Conservation (phyloP, 192 early-diverging fungal genomes). For the Coemansia interrupta region DNA sequence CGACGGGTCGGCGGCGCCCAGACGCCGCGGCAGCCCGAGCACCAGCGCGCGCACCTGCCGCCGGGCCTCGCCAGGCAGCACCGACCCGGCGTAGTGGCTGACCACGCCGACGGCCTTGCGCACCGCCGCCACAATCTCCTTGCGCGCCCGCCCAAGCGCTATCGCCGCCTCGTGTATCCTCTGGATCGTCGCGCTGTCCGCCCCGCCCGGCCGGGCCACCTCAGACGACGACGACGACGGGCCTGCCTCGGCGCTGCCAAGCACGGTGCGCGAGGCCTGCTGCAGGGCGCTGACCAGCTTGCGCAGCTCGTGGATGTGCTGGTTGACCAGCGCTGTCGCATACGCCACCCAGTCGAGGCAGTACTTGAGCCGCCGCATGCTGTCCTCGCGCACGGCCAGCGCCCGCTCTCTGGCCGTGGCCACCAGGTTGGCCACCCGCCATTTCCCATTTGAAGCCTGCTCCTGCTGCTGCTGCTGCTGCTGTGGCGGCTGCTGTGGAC, state of each 20-base stretch:
- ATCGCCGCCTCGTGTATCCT: constrained; percentile 39
- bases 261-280: constrained; percentile 15
- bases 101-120: constrained; percentile 84
- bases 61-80: constrained; percentile 78
- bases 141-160: constrained; percentile 58
- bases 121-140: constrained; percentile 81
- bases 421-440: constrained; percentile 34
- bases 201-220: constrained; percentile 4
- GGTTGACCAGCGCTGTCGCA: constrained; percentile 68
- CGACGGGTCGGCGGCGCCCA: constrained; percentile 39
- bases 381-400: constrained; percentile 82
- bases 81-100: constrained; percentile 77
- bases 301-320: constrained; percentile 63
- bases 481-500: constrained; percentile 9
- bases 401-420: constrained; percentile 53
- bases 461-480: constrained; percentile 63
- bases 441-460: constrained; percentile 55
- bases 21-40: constrained; percentile 73
- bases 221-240: constrained; percentile 12
- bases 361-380: constrained; percentile 80
- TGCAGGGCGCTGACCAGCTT: constrained; percentile 51
- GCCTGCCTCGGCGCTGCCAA: neutral
- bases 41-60: constrained; percentile 80
- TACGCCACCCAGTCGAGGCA: constrained; percentile 87
- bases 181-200: neutral